Evolutionary conservation across 805 yeast genomes (phyloP), one percentile per base, ranked within the genome.

Genomic region (Kluyveromyces siamensis): DNA sequence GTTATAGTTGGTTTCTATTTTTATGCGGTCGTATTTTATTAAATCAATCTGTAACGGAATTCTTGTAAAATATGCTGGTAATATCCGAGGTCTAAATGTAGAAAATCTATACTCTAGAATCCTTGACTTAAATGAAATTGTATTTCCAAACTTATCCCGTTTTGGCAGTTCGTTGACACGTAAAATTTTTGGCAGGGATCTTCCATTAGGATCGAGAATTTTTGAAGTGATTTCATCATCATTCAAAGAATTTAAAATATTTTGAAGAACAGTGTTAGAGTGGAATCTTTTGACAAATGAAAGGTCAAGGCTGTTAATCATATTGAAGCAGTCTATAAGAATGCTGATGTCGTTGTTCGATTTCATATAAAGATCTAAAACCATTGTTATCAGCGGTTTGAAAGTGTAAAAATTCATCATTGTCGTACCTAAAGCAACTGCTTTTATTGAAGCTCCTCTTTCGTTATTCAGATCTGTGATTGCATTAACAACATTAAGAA

Each of bases 401-500:
- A 81, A 80, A 37, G 75, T 72, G 49, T 74, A 74, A 60, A 80
- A 79, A 57, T 71, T 78, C 36, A 72, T 63, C 46, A 78, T 63
- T 13, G 71, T 67, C 2, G 88, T 80, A 1, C 83, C 74, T 9
- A 84, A 64, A 6, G 84, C 77, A 48, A 84, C 67, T 2, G 86
- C 70, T 57, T 76, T 78, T 49, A 84, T 80, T 16, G 68, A 66
- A 2, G 81, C 76, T 1, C 89, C 89, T 56, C 90, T 69, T 47
- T 70, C 70, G 47, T 73, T 73, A 14, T 61, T 57, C 8, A 58
- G 48, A 38, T 71, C 72, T 49, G 68, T 70, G 46, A 72, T 66
- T 25, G 80, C 69, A 50, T 76, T 77, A 47, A 80, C 84, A 2
- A 80, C 70, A 37, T 80, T 81, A 46, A 80, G 69, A 49, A 82